Base-by-base conservation (phyloP, 257 asterid genomes). In the Solanum tarijense region DNA sequence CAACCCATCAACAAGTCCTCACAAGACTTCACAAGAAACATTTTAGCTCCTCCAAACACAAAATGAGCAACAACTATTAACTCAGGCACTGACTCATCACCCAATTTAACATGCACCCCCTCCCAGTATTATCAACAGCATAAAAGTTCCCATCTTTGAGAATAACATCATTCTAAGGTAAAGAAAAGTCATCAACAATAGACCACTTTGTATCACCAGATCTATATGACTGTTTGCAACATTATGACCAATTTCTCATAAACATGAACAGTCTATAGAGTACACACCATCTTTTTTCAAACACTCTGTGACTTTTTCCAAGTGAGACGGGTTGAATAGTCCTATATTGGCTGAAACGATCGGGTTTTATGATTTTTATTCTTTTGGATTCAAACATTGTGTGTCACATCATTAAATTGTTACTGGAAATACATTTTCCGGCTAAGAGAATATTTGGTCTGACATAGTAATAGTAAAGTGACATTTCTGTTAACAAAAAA, bases 141-240 rank as follows among this genome's bases (percentile, higher is more conserved):
- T 92, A 85, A 23, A 95, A 92, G 18, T 68, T 84, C 12, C 93
- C 98, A 52, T 83, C 88, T 71, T 91, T 82, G 52, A 91, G 89
- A 66, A 96, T 93, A 72, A 96, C 98, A 88, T 94, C 98, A 88
- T 48, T 48, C 20, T 48, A 94, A 0, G 93, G 95, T 5, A 92
- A 92, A n/a, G 91, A 92, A 84, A 90, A 71, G 88, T 94, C 98
- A 43, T 94, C 89, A 74, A 94, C 91, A 25, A 93, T 85, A 87
- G 87, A 92, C 97, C 98, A 94, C 62, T 92, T 93, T 66, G 91
- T 91, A 75, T 92, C 95, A 8, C 96, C 98, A 5, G 96, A 94
- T 87, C 89, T 96, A 34, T 88, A 93, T 82, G 55, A 46, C 55
- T 46, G 55, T 13, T 13, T 12, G 55, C 55, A 46, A 46, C 55